Evolutionary conservation across 257 asterid species (phyloP), one percentile per base, ranked within the genome.

Genomic region (Ocimum tenuiflorum): DNA sequence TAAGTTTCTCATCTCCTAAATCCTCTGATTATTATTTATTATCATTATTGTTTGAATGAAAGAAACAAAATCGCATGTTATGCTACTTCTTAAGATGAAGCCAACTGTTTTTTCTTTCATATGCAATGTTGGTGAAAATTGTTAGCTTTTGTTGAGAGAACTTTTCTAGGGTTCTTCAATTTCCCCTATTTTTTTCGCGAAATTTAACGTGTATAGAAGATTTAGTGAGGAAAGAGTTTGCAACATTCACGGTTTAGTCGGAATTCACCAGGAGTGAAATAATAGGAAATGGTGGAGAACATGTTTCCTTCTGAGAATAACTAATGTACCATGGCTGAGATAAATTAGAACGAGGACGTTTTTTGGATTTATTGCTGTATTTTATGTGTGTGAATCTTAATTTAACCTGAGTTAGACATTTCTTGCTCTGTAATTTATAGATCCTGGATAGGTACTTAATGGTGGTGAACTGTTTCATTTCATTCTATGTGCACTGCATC

Each of bases 161-260:
- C 10, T 64, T 64, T 64, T 56, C 62, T 17, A 64, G 62, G 77
- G 65, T 31, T 70, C 50, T 51, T 51, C 7, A 35, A n/a, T 64
- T 59, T 47, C 39, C 42, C 31, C n/a, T n/a, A n/a, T n/a, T n/a
- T n/a, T n/a, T n/a, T n/a, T n/a, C n/a, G n/a, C n/a, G n/a, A n/a
- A n/a, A n/a, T n/a, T n/a, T n/a, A n/a, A n/a, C n/a, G n/a, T n/a
- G n/a, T n/a, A n/a, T n/a, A n/a, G n/a, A n/a, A n/a, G n/a, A n/a
- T n/a, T n/a, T n/a, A n/a, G n/a, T n/a, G n/a, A n/a, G n/a, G n/a
- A n/a, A n/a, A n/a, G n/a, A n/a, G n/a, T n/a, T n/a, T n/a, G n/a
- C n/a, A n/a, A n/a, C n/a, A n/a, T n/a, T n/a, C n/a, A n/a, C n/a
- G n/a, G n/a, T n/a, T n/a, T n/a, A n/a, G n/a, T n/a, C n/a, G n/a